Percentiles rank a stretch among this genome's conserved stretches.
phyloP scores from a whole-genome alignment of 192 early-diverging fungal species.

The Backusella mclennaniae region DNA sequence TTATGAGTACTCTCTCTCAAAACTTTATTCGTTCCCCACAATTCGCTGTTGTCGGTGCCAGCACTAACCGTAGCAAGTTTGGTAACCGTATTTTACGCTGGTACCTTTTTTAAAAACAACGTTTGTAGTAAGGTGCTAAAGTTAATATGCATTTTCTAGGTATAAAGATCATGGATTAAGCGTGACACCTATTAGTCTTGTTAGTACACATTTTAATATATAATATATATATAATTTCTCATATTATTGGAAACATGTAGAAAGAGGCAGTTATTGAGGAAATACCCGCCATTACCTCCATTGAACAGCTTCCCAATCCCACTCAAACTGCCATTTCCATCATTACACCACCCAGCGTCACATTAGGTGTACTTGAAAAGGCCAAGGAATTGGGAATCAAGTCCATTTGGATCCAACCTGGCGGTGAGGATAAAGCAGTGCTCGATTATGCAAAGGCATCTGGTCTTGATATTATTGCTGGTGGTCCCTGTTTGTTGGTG shows the following conservation, averaged over 20 bases:
- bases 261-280: conserved; percentile 44
- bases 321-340: conserved; percentile 57
- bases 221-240: neutral
- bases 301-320: conserved; percentile 36
- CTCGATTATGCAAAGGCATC: conserved; percentile 41
- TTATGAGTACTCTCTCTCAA: neutral
- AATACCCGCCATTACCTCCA: conserved; percentile 37
- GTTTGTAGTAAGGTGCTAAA: no score
- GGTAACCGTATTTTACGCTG: conserved; percentile 84
- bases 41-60: conserved; percentile 81
- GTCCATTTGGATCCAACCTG: conserved; percentile 74
- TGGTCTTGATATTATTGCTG: conserved; percentile 51
- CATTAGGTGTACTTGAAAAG: conserved; percentile 53
- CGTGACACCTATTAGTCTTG: conserved; percentile 37
- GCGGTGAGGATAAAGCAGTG: conserved; percentile 57
- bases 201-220: neutral
- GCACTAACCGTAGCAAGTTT: conserved; percentile 68
- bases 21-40: conserved; percentile 24
- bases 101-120: conserved; percentile 39
- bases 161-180: conserved; percentile 21
- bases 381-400: conserved; percentile 60
- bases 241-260: conserved; percentile 8
- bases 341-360: conserved; percentile 70
- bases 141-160: neutral
- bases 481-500: conserved; percentile 70